phyloP scores from a whole-genome alignment of 306 rosid species.

The Arachis stenosperma region DNA sequence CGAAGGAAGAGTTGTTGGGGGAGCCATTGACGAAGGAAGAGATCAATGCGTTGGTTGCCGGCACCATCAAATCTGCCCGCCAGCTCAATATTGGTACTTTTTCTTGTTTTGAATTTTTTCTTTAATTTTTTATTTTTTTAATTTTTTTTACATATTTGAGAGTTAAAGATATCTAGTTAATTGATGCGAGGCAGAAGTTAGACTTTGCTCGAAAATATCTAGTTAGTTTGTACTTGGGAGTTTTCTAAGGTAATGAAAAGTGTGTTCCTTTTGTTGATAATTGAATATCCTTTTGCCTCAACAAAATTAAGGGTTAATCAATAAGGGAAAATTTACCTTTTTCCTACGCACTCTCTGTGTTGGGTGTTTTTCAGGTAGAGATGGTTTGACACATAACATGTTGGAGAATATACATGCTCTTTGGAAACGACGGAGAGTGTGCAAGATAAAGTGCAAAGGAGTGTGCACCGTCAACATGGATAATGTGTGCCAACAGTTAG shows the following conservation, averaged over 20 bases:
- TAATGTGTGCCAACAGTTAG: constrained; percentile 77
- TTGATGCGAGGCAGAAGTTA: no score
- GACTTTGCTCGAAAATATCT: no score
- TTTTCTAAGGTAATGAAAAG: neutral
- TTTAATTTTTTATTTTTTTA: neutral
- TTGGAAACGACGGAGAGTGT: constrained; percentile 78
- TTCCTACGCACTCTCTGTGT: constrained; percentile 1
- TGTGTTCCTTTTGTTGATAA: neutral
- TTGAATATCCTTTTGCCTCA: neutral
- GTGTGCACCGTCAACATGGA: constrained; percentile 79
- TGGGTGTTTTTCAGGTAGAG: constrained; percentile 62
- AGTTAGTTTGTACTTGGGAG: neutral
- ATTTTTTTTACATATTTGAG: no score
- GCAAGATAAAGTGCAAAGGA: constrained; percentile 89
- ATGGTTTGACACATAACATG: constrained; percentile 94
- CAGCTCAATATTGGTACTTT: constrained; percentile 54
- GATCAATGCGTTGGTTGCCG: constrained; percentile 46
- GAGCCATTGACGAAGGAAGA: constrained; percentile 70
- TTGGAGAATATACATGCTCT: constrained; percentile 86
- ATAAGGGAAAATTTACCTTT: constrained; percentile 2
- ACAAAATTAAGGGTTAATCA: neutral
- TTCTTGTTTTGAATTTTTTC: neutral
- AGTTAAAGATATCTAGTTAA: no score
- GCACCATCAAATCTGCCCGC: constrained; percentile 50
- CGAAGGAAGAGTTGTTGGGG: constrained; percentile 68